A percentile compares a stretch with the other conserved stretches of the same genome.
Evolutionary conservation across 139 green algal species (phyloP).

Genomic region (Tetratostichococcus sp.): DNA sequence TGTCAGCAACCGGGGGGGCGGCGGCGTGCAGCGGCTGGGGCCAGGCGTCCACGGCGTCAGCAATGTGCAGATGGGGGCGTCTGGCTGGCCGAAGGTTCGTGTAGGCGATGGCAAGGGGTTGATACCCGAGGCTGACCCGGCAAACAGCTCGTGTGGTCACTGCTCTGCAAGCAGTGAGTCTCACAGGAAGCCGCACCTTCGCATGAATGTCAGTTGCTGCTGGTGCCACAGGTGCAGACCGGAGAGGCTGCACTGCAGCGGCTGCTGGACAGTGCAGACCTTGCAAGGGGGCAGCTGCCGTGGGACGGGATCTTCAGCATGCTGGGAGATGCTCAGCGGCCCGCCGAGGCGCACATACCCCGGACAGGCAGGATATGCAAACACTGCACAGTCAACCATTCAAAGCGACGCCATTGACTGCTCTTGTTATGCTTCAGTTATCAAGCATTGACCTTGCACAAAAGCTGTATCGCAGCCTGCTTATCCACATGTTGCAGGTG

Average conservation of each 20-base stretch:
- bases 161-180: neutral
- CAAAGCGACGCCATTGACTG: no score
- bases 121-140: no score
- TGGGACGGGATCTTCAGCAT: constrained; percentile 34
- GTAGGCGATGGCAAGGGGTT: constrained; percentile 20
- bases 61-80: constrained; percentile 41
- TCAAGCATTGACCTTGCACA: no score
- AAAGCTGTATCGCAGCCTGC: neutral
- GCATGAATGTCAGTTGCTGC: no score
- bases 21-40: neutral
- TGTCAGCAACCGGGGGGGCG: constrained; percentile 27
- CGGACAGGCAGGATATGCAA: neutral
- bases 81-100: constrained; percentile 48
- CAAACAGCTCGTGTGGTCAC: no score
- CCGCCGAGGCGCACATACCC: neutral
- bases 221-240: neutral
- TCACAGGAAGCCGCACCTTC: neutral
- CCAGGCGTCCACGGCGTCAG: constrained; percentile 43
- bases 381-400: no score
- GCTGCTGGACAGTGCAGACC: neutral
- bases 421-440: no score
- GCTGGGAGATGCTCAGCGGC: constrained; percentile 14
- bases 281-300: constrained; percentile 7
- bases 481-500: constrained; percentile 21
- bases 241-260: neutral